A percentile compares a stretch with the other conserved stretches of the same genome.
These are phyloP conservation scores for Penicillium cataractarum DNA, from an alignment of 495 filamentous ascomycete species.

Conservation along the genomic window DNA sequence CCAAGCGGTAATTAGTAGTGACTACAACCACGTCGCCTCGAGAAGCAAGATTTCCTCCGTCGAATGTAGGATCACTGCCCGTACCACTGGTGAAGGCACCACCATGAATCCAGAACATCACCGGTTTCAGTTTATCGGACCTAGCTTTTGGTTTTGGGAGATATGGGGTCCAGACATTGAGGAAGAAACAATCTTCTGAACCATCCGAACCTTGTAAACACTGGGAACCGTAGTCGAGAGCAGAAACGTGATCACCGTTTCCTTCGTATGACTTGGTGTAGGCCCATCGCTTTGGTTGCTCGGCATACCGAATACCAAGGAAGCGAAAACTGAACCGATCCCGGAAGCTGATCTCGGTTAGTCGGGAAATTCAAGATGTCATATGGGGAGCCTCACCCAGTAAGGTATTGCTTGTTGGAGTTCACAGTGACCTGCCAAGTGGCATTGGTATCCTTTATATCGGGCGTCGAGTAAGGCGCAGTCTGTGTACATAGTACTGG, in stretches of 20 bases:
- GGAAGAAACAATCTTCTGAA: constrained; percentile 42
- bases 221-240: constrained; percentile 24
- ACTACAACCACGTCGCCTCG: constrained; percentile 52
- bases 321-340: constrained; percentile 32
- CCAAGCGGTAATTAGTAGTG: constrained; percentile 47
- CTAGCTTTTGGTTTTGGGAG: constrained; percentile 35
- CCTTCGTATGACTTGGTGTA: constrained; percentile 28
- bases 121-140: constrained; percentile 37
- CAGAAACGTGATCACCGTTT: constrained; percentile 13
- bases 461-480: constrained; percentile 23
- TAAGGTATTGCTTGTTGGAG: constrained; percentile 25
- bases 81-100: constrained; percentile 49
- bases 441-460: constrained; percentile 16
- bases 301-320: constrained; percentile 29
- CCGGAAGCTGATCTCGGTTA: constrained; percentile 22
- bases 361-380: not conserved
- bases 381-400: constrained; percentile 16
- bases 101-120: constrained; percentile 53
- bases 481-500: constrained; percentile 28
- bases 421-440: constrained; percentile 26
- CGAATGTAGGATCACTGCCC: constrained; percentile 39
- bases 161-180: constrained; percentile 54
- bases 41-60: constrained; percentile 47
- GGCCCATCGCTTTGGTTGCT: constrained; percentile 23
- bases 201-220: constrained; percentile 25